Conservation (phyloP, 2,329 filamentous ascomycete species). For the Aspergillus fumigatiaffinis region DNA sequence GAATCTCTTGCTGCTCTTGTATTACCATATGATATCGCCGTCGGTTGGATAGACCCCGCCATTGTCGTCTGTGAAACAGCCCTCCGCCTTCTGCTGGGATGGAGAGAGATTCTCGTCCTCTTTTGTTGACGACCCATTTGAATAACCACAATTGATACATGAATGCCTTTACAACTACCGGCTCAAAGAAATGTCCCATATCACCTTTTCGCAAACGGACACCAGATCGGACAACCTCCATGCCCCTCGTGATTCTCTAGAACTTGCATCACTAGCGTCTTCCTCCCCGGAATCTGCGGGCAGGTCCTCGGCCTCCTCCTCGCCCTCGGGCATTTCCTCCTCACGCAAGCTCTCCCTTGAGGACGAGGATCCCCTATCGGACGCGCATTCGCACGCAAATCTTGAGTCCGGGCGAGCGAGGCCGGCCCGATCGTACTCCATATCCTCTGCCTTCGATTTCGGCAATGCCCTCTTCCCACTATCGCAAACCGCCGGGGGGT, state of each 20-base stretch:
- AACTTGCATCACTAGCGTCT: slow-evolving; percentile 90
- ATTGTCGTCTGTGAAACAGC: not conserved
- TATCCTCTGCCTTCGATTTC: slow-evolving; percentile 93
- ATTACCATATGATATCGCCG: not conserved
- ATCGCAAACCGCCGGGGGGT: slow-evolving; percentile 74
- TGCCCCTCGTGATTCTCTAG: slow-evolving; percentile 79
- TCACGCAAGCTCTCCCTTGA: slow-evolving; percentile 86
- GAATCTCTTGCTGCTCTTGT: not conserved
- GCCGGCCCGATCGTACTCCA: slow-evolving; percentile 71
- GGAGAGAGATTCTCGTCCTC: not conserved
- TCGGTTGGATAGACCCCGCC: not conserved
- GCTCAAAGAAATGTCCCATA: slow-evolving; percentile 27
- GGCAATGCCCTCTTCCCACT: slow-evolving; percentile 89
- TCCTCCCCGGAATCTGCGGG: slow-evolving; percentile 64
- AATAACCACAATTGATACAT: not conserved
- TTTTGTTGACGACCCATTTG: not conserved
- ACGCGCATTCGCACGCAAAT: slow-evolving; percentile 48
- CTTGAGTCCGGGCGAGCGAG: slow-evolving; percentile 45
- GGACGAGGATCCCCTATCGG: slow-evolving; percentile 71
- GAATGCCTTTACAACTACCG: not conserved
- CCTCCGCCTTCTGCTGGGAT: not conserved
- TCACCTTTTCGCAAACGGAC: slow-evolving; percentile 27
- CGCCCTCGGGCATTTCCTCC: slow-evolving; percentile 81
- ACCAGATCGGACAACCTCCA: slow-evolving; percentile 24
- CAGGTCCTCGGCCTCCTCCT: slow-evolving; percentile 67